Evolutionary conservation across 495 filamentous ascomycete species (phyloP).

Genomic region (Penicillium simplicissimum): DNA sequence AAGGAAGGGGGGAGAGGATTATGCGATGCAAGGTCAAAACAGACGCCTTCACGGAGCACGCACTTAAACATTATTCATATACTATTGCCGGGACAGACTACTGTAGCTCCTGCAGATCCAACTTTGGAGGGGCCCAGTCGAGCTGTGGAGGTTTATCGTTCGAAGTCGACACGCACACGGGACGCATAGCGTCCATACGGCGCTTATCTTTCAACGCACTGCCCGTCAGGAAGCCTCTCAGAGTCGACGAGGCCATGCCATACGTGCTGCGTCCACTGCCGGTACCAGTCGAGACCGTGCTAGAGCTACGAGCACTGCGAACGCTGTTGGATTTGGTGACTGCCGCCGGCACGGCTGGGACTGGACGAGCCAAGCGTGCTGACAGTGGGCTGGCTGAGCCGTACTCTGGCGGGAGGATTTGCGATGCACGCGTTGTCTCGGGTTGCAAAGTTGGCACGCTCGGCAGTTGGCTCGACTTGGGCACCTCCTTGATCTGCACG

Average conservation of each 20-base stretch:
- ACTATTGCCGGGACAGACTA: conserved; percentile 14
- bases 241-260: conserved; percentile 42
- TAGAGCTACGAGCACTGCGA: conserved; percentile 46
- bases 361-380: conserved; percentile 37
- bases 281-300: conserved; percentile 42
- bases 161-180: conserved; percentile 35
- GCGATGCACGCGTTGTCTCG: conserved; percentile 28
- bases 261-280: conserved; percentile 45
- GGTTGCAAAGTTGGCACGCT: conserved; percentile 27
- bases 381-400: conserved; percentile 21
- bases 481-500: background rate
- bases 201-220: conserved; percentile 36
- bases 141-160: conserved; percentile 41
- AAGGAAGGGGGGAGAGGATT: background rate
- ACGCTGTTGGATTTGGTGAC: conserved; percentile 40
- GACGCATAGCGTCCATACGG: conserved; percentile 35
- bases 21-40: background rate
- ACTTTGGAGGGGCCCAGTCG: conserved; percentile 46
- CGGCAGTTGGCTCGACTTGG: conserved; percentile 10
- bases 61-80: background rate
- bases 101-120: conserved; percentile 41
- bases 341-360: conserved; percentile 35
- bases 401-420: conserved; percentile 32
- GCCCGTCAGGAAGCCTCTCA: conserved; percentile 40
- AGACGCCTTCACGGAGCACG: background rate